Conservation (phyloP, 345 rosid genomes). For the Camelina laxa region DNA sequence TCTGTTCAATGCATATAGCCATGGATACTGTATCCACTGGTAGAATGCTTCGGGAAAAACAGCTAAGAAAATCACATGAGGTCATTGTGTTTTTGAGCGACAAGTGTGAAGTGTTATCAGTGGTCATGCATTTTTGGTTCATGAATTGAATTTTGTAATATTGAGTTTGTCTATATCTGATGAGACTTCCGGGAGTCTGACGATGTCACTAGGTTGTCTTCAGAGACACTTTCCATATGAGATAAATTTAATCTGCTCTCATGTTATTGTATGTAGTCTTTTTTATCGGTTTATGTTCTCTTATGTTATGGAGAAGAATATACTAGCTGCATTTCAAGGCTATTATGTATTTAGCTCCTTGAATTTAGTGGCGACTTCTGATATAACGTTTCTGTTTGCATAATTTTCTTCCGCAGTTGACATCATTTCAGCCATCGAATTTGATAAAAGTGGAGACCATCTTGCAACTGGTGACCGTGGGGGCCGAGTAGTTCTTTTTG, state of each 20-base stretch:
- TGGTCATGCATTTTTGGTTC: conserved; percentile 3
- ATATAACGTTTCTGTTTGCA: conserved; percentile 25
- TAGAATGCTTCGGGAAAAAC: background rate
- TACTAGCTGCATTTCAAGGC: conserved; percentile 20
- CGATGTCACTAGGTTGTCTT: conserved; percentile 7
- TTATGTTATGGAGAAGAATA: background rate
- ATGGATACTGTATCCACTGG: conserved; percentile 13
- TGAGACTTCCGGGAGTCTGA: background rate
- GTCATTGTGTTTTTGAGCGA: conserved; percentile 5
- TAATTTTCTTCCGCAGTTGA: conserved; percentile 71
- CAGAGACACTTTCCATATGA: background rate
- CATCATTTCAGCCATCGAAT: conserved; percentile 98
- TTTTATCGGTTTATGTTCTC: background rate
- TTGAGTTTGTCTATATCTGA: conserved; percentile 12
- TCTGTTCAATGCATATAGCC: conserved; percentile 18
- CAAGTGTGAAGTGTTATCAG: conserved; percentile 3
- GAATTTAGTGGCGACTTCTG: conserved; percentile 16
- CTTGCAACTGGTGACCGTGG: conserved; percentile 99
- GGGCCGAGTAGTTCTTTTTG: conserved; percentile 98
- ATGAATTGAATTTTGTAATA: conserved; percentile 16
- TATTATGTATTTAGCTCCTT: background rate
- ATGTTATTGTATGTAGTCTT: background rate
- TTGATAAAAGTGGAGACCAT: conserved; percentile 95
- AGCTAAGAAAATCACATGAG: conserved; percentile 1
- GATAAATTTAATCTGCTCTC: conserved; percentile 12